Evolutionary conservation across 179 eudicot genomes (phyloP), one percentile per base, ranked within the genome.

Genomic region (Kewa caespitosa): DNA sequence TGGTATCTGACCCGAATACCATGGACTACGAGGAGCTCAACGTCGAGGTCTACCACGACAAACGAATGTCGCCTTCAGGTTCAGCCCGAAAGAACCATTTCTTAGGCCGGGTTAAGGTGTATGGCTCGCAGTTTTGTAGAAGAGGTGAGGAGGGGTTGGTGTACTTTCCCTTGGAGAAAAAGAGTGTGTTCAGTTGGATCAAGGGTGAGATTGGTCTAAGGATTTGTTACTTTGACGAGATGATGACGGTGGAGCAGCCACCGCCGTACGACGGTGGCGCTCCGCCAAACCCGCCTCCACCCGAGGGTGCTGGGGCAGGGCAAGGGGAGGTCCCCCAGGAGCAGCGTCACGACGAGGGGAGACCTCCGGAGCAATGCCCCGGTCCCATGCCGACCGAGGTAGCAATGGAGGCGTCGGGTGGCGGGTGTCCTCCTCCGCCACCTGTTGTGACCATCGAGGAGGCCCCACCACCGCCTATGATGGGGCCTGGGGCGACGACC

Each of bases 111-210:
- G 99, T 95, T 13, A 95, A 95, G 82, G 13, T 92, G 34, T 89
- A 89, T 52, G 99, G 99, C 2, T 84, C 90, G 18, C 99, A 92
- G 69, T 92, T 95, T 77, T 70, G 83, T 2, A 85, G 79, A 82
- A 82, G 86, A 76, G 97, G 97, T 0, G 93, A 91, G 7, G 97
- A 92, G 36, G 97, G 97, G 2, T 70, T 95, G 39, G 83, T 92
- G 43, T 92, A 91, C 55, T 89, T 85, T 20, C 85, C 86, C 1
- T 54, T 95, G 82, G 99, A 95, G 87, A 95, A 95, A 80, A 95
- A 91, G 90, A 95, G 97, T 72, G 97, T 95, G 74, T 90, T 95
- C 50, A 92, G 97, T 27, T 95, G 97, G 99, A 87, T 95, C 62
- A 74, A 90, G 20, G 99, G 97, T 0, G 97, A 92, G 85, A 74